Base-by-base conservation (phyloP, 2,329 filamentous ascomycete species). In the Shiraia bambusicola region DNA sequence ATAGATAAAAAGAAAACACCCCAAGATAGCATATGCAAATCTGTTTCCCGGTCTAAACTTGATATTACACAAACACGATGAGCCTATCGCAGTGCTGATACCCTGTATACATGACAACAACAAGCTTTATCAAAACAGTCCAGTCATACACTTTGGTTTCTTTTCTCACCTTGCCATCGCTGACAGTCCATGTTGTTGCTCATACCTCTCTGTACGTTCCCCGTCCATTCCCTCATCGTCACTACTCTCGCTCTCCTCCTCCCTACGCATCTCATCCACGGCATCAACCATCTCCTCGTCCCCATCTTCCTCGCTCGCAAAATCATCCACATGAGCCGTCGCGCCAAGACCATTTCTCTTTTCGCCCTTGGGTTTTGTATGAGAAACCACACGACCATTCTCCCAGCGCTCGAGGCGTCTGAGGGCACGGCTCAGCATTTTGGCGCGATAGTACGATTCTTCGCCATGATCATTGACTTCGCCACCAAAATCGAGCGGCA, bases 401-500 rank as follows among this genome's bases (percentile, higher is more conserved):
- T 82, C 77, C 88, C 88, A 92, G 24, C 87, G 78, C 37, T 78
- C 72, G n/a, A 92, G 71, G 28, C 88, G 77, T 19, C 88, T 77
- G 14, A 76, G 72, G 1, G 78, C 76, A 12, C 85, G 78, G 38
- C 83, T 74, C 13, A 92, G 69, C 6, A 86, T 79, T 9, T 85
- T 81, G 3, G 82, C 79, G 43, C 87, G 84, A 1, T 80, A 76
- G 40, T 78, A 77, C 5, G 82, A 76, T 65, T 92, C 86, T 65
- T 92, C 88, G 30, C 88, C 88, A 53, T 83, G 87, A 67, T 92
- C 87, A 47, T 88, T 84, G 0, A 76, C 68, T 61, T 91, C 87
- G 12, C 59, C 65, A 10, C 55, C 58, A 34, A 71, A 69, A 14
- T 70, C 69, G 0, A 87, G 71, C 24, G 79, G 82, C 37, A 79